Evolutionary conservation across 179 eudicot species (phyloP).

Genomic region (Silene vulgaris): DNA sequence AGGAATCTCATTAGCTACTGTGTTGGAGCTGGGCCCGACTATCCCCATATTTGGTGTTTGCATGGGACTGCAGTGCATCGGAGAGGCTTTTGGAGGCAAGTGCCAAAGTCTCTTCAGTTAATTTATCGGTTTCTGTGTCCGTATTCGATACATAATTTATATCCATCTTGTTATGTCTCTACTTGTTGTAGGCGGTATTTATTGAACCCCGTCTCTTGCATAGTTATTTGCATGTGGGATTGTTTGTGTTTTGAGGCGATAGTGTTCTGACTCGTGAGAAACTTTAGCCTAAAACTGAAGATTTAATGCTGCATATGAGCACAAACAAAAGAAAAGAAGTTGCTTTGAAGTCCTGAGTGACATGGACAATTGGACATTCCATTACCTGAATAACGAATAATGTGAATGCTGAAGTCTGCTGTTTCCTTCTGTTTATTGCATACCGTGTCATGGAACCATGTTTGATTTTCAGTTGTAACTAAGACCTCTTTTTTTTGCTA

Average conservation of each 20-base stretch:
- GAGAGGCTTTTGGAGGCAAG: conserved; percentile 98
- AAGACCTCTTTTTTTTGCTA: conserved; percentile 9
- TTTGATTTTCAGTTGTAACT: not conserved
- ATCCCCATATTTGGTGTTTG: conserved; percentile 95
- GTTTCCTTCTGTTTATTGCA: conserved; percentile 11
- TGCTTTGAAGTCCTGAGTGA: not conserved
- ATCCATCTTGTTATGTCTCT: not conserved
- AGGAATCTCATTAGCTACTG: conserved; percentile 86
- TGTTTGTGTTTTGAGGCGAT: not conserved
- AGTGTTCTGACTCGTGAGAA: not conserved
- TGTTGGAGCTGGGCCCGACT: conserved; percentile 74
- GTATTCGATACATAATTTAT: not conserved
- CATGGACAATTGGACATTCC: not conserved
- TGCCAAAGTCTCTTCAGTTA: not conserved
- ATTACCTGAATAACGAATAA: not conserved
- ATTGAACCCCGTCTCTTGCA: not conserved
- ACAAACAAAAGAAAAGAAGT: not conserved
- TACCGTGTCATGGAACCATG: not conserved
- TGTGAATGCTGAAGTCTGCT: conserved; percentile 1
- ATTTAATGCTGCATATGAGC: not conserved
- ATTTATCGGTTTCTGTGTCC: not conserved
- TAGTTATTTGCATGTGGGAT: not conserved
- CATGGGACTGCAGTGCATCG: conserved; percentile 99
- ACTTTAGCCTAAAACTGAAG: not conserved
- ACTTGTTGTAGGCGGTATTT: not conserved